Evolutionary conservation across 2,329 filamentous ascomycete genomes (phyloP).

Genomic region (Xylaria sp.): DNA sequence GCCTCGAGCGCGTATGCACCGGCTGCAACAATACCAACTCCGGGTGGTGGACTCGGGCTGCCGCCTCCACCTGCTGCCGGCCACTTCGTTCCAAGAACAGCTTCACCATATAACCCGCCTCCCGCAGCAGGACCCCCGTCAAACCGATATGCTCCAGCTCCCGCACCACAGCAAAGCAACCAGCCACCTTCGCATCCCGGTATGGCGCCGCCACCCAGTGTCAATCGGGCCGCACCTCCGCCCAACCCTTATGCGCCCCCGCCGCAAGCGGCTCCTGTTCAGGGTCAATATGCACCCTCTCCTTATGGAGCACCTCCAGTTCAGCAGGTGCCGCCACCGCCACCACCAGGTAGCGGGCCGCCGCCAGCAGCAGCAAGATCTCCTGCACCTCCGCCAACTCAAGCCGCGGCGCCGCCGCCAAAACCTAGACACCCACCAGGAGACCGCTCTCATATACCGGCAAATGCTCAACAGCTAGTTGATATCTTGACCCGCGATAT

Average conservation of each 20-base stretch:
- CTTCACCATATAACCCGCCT: slow-evolving; percentile 88
- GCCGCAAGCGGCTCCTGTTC: slow-evolving; percentile 58
- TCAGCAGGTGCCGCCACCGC: slow-evolving; percentile 55
- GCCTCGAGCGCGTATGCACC: slow-evolving; percentile 74
- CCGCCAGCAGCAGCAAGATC: slow-evolving; percentile 50
- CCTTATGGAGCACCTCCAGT: slow-evolving; percentile 59
- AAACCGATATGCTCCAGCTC: slow-evolving; percentile 79
- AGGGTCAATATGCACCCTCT: slow-evolving; percentile 71
- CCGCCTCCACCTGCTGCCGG: slow-evolving; percentile 61
- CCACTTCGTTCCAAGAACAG: slow-evolving; percentile 71
- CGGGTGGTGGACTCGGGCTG: slow-evolving; percentile 46
- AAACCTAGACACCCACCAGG: slow-evolving; percentile 79
- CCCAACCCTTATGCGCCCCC: slow-evolving; percentile 61
- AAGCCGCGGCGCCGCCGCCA: slow-evolving; percentile 63
- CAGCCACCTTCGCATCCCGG: slow-evolving; percentile 55
- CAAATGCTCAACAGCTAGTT: slow-evolving; percentile 78
- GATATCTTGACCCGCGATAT: slow-evolving; percentile 86
- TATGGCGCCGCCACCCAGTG: slow-evolving; percentile 50
- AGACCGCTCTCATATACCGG: slow-evolving; percentile 89
- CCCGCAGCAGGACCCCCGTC: slow-evolving; percentile 75
- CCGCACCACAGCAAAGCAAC: slow-evolving; percentile 64
- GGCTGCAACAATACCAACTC: slow-evolving; percentile 57
- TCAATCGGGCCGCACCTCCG: slow-evolving; percentile 58
- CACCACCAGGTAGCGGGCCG: slow-evolving; percentile 52
- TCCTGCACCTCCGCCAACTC: slow-evolving; percentile 60